phyloP scores from a whole-genome alignment of 257 asterid species.

The Nicotiana otophora region DNA sequence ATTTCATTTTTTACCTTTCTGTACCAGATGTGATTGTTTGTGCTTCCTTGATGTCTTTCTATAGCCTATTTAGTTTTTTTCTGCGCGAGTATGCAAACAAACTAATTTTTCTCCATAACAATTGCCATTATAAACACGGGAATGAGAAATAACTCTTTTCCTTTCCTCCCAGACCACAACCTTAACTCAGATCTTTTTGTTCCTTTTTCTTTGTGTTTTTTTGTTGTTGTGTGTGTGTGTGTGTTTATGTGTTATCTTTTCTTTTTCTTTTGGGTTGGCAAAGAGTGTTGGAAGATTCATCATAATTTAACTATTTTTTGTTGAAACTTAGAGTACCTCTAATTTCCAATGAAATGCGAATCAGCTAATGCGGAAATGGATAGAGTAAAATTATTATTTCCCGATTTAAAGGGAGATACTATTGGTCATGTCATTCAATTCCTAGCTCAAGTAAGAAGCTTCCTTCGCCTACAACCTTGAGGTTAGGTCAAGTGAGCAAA shows the following conservation, averaged over 20 bases:
- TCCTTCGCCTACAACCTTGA: not conserved
- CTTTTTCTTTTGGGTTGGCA: not conserved
- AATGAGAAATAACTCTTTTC: not conserved
- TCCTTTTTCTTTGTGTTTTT: not conserved
- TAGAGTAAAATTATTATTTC: not conserved
- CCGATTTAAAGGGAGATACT: not conserved
- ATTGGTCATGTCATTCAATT: not conserved
- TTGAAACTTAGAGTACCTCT: not conserved
- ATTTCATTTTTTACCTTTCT: constrained; percentile 11
- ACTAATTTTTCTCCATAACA: not conserved
- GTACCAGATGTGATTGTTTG: not conserved
- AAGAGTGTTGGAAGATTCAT: not conserved
- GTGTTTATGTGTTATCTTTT: not conserved
- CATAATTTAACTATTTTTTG: not conserved
- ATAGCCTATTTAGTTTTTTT: not conserved
- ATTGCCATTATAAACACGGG: not conserved
- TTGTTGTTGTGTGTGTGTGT: not conserved
- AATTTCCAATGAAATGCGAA: not conserved
- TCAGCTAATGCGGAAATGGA: not conserved
- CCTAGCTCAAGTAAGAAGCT: not conserved
- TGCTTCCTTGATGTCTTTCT: not conserved
- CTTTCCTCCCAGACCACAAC: not conserved
- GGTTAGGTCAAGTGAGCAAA: not conserved
- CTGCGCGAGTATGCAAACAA: not conserved
- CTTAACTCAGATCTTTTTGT: not conserved